phyloP scores from a whole-genome alignment of 768 basidiomycete species.

The Podaxis rugospora region DNA sequence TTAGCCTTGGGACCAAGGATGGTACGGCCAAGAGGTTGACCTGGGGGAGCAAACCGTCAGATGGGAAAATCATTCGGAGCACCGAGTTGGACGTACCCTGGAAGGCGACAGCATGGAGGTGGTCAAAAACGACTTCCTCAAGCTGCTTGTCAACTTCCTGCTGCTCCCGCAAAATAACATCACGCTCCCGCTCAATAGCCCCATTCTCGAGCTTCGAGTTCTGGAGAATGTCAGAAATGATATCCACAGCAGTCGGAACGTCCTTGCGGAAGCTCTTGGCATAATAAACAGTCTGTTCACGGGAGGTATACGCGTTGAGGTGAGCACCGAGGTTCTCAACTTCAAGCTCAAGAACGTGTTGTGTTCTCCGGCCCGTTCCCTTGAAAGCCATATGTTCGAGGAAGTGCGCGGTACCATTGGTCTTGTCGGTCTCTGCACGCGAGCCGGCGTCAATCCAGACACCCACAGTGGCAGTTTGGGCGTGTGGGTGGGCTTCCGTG shows the following conservation, averaged over 20 bases:
- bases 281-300: conserved; percentile 99
- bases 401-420: conserved; percentile 97
- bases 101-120: conserved; percentile 95
- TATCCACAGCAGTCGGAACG: conserved; percentile 85
- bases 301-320: conserved; percentile 96
- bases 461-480: conserved; percentile 97
- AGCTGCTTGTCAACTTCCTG: conserved; percentile 99
- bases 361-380: conserved; percentile 84
- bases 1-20: conserved; percentile 96
- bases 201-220: conserved; percentile 87
- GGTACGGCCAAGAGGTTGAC: conserved; percentile 92
- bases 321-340: conserved; percentile 98
- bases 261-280: conserved; percentile 98
- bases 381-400: conserved; percentile 99
- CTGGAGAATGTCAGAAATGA: conserved; percentile 97
- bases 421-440: conserved; percentile 92
- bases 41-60: conserved; percentile 33
- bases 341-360: conserved; percentile 90
- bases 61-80: not conserved
- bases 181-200: conserved; percentile 93
- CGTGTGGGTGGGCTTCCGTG: conserved; percentile 84
- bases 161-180: conserved; percentile 95
- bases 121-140: conserved; percentile 98
- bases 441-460: conserved; percentile 99
- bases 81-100: conserved; percentile 58